Conservation (phyloP, 2,329 filamentous ascomycete genomes). For the Alternaria sp. region DNA sequence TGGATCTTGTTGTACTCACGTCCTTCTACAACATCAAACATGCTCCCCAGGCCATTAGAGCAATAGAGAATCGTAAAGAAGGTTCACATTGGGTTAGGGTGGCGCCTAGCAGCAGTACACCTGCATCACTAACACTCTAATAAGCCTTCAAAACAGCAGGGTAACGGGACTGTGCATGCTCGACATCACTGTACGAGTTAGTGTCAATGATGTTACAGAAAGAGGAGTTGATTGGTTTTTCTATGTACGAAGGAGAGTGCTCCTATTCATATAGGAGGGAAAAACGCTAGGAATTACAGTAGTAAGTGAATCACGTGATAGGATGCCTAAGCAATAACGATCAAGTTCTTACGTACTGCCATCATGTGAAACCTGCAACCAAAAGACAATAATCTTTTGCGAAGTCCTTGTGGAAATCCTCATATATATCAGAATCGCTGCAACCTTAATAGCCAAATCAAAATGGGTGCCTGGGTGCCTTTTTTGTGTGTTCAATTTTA, state of each 20-base stretch:
- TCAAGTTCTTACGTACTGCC: background rate
- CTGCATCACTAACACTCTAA: background rate
- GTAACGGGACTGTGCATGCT: background rate
- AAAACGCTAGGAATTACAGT: too few species aligned
- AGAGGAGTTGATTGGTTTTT: too few species aligned
- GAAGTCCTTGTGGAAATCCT: background rate
- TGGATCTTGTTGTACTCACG: background rate
- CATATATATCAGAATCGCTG: background rate
- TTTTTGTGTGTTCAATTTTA: background rate
- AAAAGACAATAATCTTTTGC: background rate
- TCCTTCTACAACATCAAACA: background rate
- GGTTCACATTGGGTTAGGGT: background rate
- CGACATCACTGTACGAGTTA: background rate
- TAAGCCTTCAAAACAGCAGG: background rate
- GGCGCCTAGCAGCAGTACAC: background rate
- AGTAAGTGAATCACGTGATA: too few species aligned
- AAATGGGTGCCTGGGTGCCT: background rate
- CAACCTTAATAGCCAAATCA: background rate
- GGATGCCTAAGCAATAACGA: too few species aligned
- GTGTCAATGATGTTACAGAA: background rate
- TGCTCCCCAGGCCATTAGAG: background rate
- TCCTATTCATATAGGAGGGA: too few species aligned
- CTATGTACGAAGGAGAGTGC: too few species aligned
- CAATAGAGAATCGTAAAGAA: background rate
- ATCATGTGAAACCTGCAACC: background rate